Conservation (phyloP, 768 basidiomycete genomes). For the Melanogaster broomeanus region DNA sequence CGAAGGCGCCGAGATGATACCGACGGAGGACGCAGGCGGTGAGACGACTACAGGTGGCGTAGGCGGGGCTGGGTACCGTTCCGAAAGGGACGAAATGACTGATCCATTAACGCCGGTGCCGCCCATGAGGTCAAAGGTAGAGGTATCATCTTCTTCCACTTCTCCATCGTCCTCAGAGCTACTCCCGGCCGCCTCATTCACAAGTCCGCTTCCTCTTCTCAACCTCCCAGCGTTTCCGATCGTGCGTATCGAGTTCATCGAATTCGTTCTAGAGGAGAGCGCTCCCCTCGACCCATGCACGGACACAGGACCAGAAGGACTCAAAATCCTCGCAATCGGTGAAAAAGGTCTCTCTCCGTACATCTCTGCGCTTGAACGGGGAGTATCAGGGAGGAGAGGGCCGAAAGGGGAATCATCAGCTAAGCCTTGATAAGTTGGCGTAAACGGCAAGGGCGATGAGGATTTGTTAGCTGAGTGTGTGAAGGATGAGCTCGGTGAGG, state of each 20-base stretch:
- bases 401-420: constrained; percentile 31
- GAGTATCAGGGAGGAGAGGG: constrained; percentile 30
- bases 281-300: constrained; percentile 2
- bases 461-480: background rate
- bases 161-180: background rate
- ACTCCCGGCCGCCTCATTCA: constrained; percentile 8
- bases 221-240: constrained; percentile 8
- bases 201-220: constrained; percentile 20
- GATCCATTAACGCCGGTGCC: background rate
- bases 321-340: constrained; percentile 25
- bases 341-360: constrained; percentile 31
- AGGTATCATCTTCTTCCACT: constrained; percentile 1
- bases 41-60: constrained; percentile 31
- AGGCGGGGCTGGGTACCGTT: constrained; percentile 30
- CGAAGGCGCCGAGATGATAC: constrained; percentile 22
- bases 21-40: constrained; percentile 24
- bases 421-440: constrained; percentile 14
- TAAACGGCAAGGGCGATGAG: constrained; percentile 14
- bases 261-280: constrained; percentile 11
- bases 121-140: background rate
- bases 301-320: constrained; percentile 10
- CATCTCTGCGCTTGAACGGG: constrained; percentile 28
- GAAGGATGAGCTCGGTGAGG: background rate
- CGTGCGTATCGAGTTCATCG: constrained; percentile 7
- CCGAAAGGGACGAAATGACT: constrained; percentile 28